Evolutionary conservation across 495 filamentous ascomycete species (phyloP).

Genomic region (Talaromyces adpressus): DNA sequence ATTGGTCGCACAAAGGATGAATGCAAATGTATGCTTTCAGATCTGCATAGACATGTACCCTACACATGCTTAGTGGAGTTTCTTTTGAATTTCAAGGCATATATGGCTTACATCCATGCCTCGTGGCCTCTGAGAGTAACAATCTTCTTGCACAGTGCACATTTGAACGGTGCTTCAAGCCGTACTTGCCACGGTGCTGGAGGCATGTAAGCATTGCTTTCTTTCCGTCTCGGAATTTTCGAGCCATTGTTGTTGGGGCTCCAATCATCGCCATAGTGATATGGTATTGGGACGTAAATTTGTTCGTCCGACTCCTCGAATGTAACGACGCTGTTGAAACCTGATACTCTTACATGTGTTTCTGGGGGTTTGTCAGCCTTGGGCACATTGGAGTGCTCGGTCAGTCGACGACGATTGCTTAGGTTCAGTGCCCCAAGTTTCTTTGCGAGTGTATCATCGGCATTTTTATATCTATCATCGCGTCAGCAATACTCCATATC

Average conservation of each 20-base stretch:
- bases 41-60: slow-evolving; percentile 5
- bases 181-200: neutral
- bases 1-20: neutral
- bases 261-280: neutral
- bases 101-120: slow-evolving; percentile 2
- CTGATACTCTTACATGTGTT: neutral
- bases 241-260: neutral
- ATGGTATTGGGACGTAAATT: neutral
- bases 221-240: neutral
- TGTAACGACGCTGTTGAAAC: slow-evolving; percentile 1
- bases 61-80: neutral
- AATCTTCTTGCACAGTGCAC: slow-evolving; percentile 1
- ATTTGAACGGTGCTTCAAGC: slow-evolving; percentile 3
- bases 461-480: neutral
- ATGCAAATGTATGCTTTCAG: slow-evolving; percentile 3
- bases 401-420: neutral
- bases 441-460: neutral
- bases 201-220: neutral
- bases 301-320: neutral
- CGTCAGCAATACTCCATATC: neutral
- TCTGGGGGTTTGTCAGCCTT: neutral
- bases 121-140: slow-evolving; percentile 1
- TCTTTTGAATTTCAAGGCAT: neutral
- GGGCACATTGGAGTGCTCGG: neutral
- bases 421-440: neutral